phyloP scores from a whole-genome alignment of 345 rosid genomes.

The Lepidium didymum region DNA sequence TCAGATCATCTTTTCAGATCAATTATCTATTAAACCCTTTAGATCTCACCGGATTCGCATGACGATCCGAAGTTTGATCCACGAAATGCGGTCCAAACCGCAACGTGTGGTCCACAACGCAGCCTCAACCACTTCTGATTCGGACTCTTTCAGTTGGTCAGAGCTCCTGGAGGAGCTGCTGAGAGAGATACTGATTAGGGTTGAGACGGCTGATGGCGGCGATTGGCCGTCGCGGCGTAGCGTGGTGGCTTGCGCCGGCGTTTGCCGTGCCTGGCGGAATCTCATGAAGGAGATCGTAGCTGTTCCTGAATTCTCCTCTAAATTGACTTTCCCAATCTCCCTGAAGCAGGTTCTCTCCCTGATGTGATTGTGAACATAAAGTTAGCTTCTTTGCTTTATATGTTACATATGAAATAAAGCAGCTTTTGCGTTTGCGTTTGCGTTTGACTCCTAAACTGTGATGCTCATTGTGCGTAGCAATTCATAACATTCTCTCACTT shows the following conservation, averaged over 20 bases:
- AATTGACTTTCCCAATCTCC: slow-evolving; percentile 76
- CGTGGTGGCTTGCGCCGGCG: slow-evolving; percentile 84
- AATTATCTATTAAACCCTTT: neutral
- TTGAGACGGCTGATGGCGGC: slow-evolving; percentile 52
- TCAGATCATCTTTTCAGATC: slow-evolving; percentile 8
- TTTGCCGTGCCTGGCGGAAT: slow-evolving; percentile 68
- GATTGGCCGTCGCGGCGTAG: slow-evolving; percentile 62
- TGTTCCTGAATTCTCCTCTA: slow-evolving; percentile 56
- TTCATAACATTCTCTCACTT: neutral
- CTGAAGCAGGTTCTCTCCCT: slow-evolving; percentile 56
- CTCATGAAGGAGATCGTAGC: slow-evolving; percentile 58
- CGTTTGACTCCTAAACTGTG: neutral
- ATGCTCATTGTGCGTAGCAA: neutral
- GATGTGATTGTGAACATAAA: neutral
- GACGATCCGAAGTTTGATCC: slow-evolving; percentile 45
- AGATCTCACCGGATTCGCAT: slow-evolving; percentile 19
- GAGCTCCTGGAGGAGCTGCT: slow-evolving; percentile 71
- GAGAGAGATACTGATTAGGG: slow-evolving; percentile 53
- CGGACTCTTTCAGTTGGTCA: slow-evolving; percentile 51
- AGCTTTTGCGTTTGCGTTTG: neutral
- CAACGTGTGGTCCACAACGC: slow-evolving; percentile 55
- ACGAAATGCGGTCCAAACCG: slow-evolving; percentile 46
- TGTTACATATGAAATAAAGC: neutral
- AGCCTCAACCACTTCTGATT: slow-evolving; percentile 4
- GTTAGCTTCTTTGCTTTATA: neutral